Conservation (phyloP, 164 flowering plant species). For the Tetrastigma voinierianum region DNA sequence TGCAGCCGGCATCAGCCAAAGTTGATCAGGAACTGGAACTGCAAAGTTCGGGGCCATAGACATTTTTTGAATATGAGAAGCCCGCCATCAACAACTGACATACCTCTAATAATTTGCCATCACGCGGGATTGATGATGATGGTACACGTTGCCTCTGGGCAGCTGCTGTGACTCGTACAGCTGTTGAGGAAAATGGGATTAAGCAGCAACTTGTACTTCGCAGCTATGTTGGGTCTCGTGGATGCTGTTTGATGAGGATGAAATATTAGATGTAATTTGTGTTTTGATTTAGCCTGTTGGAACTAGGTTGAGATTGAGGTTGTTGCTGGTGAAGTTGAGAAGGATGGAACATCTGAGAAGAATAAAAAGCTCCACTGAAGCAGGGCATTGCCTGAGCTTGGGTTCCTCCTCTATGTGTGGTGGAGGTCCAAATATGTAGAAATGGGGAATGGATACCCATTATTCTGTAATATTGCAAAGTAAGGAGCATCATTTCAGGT, state of each 20-base stretch:
- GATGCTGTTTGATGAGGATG: constrained; percentile 24
- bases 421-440: constrained; percentile 19
- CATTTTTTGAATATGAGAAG: constrained; percentile 11
- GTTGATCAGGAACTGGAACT: constrained; percentile 18
- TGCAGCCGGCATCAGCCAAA: constrained; percentile 5
- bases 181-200: too few species aligned
- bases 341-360: constrained; percentile 93
- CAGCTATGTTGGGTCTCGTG: constrained; percentile 8
- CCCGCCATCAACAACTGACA: constrained; percentile 9
- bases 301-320: constrained; percentile 18
- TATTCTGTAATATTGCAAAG: constrained; percentile 32
- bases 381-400: constrained; percentile 67
- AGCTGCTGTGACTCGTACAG: constrained; percentile 12
- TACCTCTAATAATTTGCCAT: constrained; percentile 11
- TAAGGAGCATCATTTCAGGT: constrained; percentile 25
- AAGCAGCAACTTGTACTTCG: too few species aligned
- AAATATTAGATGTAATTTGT: constrained; percentile 18
- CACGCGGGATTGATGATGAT: constrained; percentile 11
- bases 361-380: constrained; percentile 75
- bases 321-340: constrained; percentile 71
- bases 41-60: constrained; percentile 15
- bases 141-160: constrained; percentile 16
- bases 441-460: constrained; percentile 26
- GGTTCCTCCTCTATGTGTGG: constrained; percentile 10
- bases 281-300: constrained; percentile 14